Base-by-base conservation (phyloP, 495 filamentous ascomycete species). In the Bacidia rubella region DNA sequence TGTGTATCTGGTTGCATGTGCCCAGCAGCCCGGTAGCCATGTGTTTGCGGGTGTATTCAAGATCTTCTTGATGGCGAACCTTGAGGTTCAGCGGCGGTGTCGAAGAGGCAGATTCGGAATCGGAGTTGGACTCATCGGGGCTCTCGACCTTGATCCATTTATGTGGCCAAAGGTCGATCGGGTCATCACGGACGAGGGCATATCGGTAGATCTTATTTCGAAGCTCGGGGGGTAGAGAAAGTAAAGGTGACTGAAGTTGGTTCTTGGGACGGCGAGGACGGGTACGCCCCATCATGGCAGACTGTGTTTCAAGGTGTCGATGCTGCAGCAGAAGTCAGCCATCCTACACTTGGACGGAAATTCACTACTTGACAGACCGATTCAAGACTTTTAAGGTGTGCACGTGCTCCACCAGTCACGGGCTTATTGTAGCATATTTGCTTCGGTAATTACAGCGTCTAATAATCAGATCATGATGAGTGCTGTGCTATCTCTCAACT, bases 151-250 rank as follows among this genome's bases (percentile, higher is more conserved):
- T 54, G 22, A 35, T 56, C 54, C 54, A 54, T 40, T 54, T 57
- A 21, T 58, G 58, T n/a, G 58, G 58, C 58, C 58, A 60, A 22
- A 60, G 41, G 32, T 60, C 58, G 19, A 60, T 48, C 12, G 55
- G 55, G 15, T 52, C 40, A 25, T 57, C 52, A 43, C 54, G 29
- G 12, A 62, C 52, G 11, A 64, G 54, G 38, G 60, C 53, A 24
- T 52, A 57, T 11, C 58, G 55, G 59, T 68, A 70, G 50, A 71
- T 70, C 22, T 59, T 63, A 51, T 64, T 69, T 51, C 67, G 65
- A 40, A 71, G 58, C 43, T 71, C 68, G 25, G 60, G 51, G 0
- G 68, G 68, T 1, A 71, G 63, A 11, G 57, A 58, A 20, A 70
- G 63, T 29, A 71, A 57, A 2, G 62, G 66, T 5, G 67, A 71